Conservation (phyloP, 805 yeast species). For the Metschnikowia amazonensis region DNA sequence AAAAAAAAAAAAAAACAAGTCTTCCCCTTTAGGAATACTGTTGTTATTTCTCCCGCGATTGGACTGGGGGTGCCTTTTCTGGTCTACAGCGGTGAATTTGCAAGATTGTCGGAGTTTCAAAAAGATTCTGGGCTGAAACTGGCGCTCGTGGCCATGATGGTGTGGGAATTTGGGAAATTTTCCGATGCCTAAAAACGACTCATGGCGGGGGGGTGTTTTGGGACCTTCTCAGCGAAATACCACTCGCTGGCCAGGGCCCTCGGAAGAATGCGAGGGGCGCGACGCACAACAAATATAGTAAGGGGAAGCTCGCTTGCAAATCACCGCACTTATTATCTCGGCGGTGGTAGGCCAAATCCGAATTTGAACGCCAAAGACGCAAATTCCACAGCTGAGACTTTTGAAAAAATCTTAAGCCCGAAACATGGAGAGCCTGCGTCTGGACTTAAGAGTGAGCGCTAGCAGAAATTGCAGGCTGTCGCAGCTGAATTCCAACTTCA, state of each 20-base stretch:
- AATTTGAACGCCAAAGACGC: neutral
- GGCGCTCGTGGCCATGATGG: neutral
- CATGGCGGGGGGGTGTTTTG: neutral
- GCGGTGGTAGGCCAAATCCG: neutral
- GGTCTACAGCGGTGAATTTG: neutral
- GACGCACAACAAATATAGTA: slow-evolving; percentile 3
- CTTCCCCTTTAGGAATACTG: slow-evolving; percentile 3
- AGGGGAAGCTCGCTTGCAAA: slow-evolving; percentile 3
- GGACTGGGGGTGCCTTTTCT: neutral
- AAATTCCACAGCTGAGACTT: neutral
- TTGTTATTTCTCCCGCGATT: slow-evolving; percentile 8
- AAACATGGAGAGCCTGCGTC: neutral
- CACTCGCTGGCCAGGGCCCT: neutral
- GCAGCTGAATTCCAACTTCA: no score
- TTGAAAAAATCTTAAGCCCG: neutral
- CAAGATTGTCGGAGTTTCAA: neutral
- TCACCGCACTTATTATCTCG: slow-evolving; percentile 1
- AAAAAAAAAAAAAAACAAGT: slow-evolving; percentile 1
- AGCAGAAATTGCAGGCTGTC: neutral
- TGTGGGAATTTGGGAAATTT: neutral
- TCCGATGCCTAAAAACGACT: no score
- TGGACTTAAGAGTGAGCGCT: neutral
- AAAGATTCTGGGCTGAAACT: neutral
- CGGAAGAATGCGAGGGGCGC: slow-evolving; percentile 3
- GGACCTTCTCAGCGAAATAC: neutral